Percentiles rank a stretch among this genome's conserved stretches.
These are phyloP conservation scores for Lyophyllum semitale DNA, from an alignment of 768 basidiomycete species.

Conservation along the genomic window DNA sequence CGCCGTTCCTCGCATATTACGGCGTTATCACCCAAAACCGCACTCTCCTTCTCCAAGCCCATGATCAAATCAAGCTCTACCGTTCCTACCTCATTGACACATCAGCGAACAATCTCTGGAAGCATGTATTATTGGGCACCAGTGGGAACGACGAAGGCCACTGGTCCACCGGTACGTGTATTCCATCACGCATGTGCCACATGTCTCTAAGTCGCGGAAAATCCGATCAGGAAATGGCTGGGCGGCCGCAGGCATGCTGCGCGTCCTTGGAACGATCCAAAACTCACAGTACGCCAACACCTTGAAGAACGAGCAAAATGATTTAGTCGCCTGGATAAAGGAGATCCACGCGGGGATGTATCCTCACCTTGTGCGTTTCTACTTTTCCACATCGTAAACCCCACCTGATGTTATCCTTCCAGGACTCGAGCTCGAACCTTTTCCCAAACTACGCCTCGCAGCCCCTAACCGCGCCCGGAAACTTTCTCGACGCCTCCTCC, in stretches of 20 bases:
- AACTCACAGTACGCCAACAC: conserved; percentile 54
- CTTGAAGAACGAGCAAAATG: conserved; percentile 52
- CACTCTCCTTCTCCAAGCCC: conserved; percentile 62
- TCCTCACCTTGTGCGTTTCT: conserved; percentile 47
- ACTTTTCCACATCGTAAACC: neutral
- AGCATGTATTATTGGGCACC: conserved; percentile 67
- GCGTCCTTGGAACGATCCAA: conserved; percentile 76
- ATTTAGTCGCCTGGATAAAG: conserved; percentile 63
- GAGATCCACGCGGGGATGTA: conserved; percentile 82
- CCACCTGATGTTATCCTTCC: neutral
- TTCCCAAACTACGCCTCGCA: conserved; percentile 77
- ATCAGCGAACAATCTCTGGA: conserved; percentile 62
- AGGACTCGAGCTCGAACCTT: conserved; percentile 46
- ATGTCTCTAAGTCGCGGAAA: neutral
- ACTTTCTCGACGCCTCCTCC: conserved; percentile 74
- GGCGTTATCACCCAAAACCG: conserved; percentile 61
- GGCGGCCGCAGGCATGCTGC: conserved; percentile 87
- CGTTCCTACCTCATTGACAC: conserved; percentile 61
- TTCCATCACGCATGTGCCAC: neutral
- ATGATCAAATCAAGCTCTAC: conserved; percentile 74
- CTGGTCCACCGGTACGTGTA: conserved; percentile 72
- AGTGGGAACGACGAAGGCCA: conserved; percentile 61
- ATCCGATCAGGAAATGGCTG: conserved; percentile 73
- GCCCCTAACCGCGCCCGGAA: conserved; percentile 31
- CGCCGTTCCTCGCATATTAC: conserved; percentile 86